These are phyloP conservation scores for Starmerella floricola DNA, from an alignment of 805 yeast genomes.

Conservation along the genomic window DNA sequence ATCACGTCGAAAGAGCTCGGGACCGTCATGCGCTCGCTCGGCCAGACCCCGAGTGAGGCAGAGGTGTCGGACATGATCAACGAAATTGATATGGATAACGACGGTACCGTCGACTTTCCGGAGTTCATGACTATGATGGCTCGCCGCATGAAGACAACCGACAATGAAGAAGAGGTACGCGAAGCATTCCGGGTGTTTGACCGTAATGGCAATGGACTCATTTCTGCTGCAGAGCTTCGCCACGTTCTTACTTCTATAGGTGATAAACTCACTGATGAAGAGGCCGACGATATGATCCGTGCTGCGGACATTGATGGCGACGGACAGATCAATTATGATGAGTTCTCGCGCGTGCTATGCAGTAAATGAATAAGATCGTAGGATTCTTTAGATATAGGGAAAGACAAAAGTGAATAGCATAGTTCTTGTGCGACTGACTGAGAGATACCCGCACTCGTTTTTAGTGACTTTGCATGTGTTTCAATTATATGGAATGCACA, in stretches of 20 bases:
- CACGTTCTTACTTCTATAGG: slow-evolving; percentile 97
- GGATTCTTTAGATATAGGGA: background rate
- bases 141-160: slow-evolving; percentile 90
- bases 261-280: slow-evolving; percentile 90
- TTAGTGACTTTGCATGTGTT: too few relatives aligned
- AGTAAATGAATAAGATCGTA: slow-evolving; percentile 11
- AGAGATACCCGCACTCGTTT: too few relatives aligned
- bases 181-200: slow-evolving; percentile 98
- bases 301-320: slow-evolving; percentile 88
- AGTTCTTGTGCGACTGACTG: too few relatives aligned
- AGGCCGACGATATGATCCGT: slow-evolving; percentile 91
- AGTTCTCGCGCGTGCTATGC: slow-evolving; percentile 74
- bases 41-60: slow-evolving; percentile 91
- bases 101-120: slow-evolving; percentile 74
- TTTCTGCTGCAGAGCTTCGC: slow-evolving; percentile 90
- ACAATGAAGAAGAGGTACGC: slow-evolving; percentile 89
- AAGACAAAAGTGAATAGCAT: too few relatives aligned
- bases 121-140: slow-evolving; percentile 81
- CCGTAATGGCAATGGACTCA: slow-evolving; percentile 85
- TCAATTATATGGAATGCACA: too few relatives aligned
- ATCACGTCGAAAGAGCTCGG: slow-evolving; percentile 93
- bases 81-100: slow-evolving; percentile 92
- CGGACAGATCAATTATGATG: slow-evolving; percentile 94
- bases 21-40: slow-evolving; percentile 97
- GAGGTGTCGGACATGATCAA: slow-evolving; percentile 95